Base-by-base conservation (phyloP, 2,329 filamentous ascomycete genomes). In the Hymenotorrendiella dingleyae region DNA sequence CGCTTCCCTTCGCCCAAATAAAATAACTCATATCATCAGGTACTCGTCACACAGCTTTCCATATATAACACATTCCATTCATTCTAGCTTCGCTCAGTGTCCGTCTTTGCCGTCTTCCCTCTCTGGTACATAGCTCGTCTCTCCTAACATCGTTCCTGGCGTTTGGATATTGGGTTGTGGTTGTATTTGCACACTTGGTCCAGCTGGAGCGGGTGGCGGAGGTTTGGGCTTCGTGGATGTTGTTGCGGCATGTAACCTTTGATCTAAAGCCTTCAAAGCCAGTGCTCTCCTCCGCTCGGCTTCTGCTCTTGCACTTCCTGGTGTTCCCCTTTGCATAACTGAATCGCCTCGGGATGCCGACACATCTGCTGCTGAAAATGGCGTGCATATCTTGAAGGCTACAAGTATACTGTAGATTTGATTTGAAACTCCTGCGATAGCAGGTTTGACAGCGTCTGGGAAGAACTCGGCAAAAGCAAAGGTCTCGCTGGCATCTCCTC, bases 381-480 rank as follows among this genome's bases (percentile, higher is more conserved):
- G 91, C 0, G 79, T 85, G 67, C 90, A 91, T 36, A 97, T 65
- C 54, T 77, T 80, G 59, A 94, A 62, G 4, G 84, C 72, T 1
- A 96, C 82, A 1, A 96, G 71, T 4, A 84, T 63, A 45, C 75
- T 73, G 67, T 91, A 96, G 20, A 96, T 64, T 47, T 80, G 73
- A 54, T 87, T 81, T 9, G 85, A 76, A n/a, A 94, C 62, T 8
- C 80, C 74, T 12, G 82, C 78, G 30, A 97, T 74, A 11, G 86
- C 70, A 0, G 88, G 85, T 62, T 96, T 91, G 30, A 86, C 69
- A 3, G 83, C 79, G 36, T 84, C 85, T 0, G 93, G 93, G 68
- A 97, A 97, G 71, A 98, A 95, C 57, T 93, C 88, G 52, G 89
- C 84, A 63, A 98, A 94, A 6, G 90, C 85, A 62, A 98, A 98